phyloP scores from a whole-genome alignment of 768 basidiomycete species.

The Pisolithus tinctorius region DNA sequence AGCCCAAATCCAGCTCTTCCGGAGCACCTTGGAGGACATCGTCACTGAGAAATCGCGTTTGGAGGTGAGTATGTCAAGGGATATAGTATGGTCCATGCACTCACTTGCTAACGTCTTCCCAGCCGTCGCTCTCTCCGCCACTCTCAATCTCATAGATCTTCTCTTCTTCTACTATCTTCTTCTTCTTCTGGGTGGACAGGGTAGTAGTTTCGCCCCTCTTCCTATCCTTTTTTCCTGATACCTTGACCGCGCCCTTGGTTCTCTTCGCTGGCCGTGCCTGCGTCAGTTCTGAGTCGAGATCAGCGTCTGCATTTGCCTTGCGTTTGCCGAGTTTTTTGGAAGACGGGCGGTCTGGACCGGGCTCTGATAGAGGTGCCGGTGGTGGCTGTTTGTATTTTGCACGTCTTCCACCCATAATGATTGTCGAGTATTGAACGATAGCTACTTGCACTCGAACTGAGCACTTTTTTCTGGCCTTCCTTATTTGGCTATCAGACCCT shows the following conservation, averaged over 20 bases:
- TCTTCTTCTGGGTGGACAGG: slow-evolving; percentile 39
- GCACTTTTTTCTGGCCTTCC: slow-evolving; percentile 18
- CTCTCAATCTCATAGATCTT: slow-evolving; percentile 34
- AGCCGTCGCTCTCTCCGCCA: slow-evolving; percentile 10
- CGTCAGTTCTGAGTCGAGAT: slow-evolving; percentile 19
- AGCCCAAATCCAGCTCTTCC: slow-evolving; percentile 60
- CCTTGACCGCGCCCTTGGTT: slow-evolving; percentile 23
- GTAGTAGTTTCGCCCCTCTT: slow-evolving; percentile 40
- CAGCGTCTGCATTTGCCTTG: slow-evolving; percentile 46
- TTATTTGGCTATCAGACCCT: slow-evolving; percentile 13
- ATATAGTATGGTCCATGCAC: slow-evolving; percentile 20
- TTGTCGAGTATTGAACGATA: neutral
- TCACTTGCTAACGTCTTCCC: slow-evolving; percentile 37
- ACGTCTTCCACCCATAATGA: slow-evolving; percentile 75
- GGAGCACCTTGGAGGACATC: slow-evolving; percentile 43
- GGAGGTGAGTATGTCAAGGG: neutral
- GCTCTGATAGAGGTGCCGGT: slow-evolving; percentile 50
- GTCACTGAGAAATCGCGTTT: slow-evolving; percentile 30
- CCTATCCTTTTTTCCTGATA: slow-evolving; percentile 14
- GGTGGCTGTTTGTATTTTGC: slow-evolving; percentile 79
- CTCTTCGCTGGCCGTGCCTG: slow-evolving; percentile 31
- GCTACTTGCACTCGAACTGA: slow-evolving; percentile 6
- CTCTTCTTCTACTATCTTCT: slow-evolving; percentile 25
- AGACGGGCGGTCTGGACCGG: slow-evolving; percentile 28
- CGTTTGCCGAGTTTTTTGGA: slow-evolving; percentile 67